phyloP scores from a whole-genome alignment of 1,284 basidiomycete genomes.

The Bjerkandera adusta region DNA sequence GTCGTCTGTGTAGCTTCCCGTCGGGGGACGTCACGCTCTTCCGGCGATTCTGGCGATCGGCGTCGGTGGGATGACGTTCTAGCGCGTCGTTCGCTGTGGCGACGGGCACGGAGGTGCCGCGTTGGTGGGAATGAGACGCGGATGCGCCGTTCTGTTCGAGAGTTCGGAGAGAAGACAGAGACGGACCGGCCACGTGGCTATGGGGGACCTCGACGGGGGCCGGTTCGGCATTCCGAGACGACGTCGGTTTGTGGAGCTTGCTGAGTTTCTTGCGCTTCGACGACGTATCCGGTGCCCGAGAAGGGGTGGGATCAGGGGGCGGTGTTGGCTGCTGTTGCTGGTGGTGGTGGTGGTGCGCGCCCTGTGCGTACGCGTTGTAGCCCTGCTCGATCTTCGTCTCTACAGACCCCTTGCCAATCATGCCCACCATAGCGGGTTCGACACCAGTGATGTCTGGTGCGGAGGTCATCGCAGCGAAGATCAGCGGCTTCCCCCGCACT shows the following conservation, averaged over 20 bases:
- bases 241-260: conserved; percentile 22
- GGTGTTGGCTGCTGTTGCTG: conserved; percentile 7
- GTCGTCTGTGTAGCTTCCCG: conserved; percentile 19
- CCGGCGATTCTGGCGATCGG: conserved; percentile 1
- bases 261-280: conserved; percentile 20
- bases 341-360: not conserved
- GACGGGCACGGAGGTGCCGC: not conserved
- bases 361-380: conserved; percentile 6
- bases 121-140: not conserved
- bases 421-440: conserved; percentile 16
- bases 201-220: conserved; percentile 2
- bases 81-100: not conserved
- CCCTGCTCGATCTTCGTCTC: conserved; percentile 7
- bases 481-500: conserved; percentile 28
- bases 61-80: not conserved
- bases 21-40: not conserved
- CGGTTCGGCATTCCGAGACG: conserved; percentile 13
- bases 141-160: not conserved
- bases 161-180: not conserved
- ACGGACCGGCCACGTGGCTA: not conserved
- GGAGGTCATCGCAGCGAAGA: conserved; percentile 29
- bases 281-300: not conserved
- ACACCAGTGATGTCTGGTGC: conserved; percentile 14
- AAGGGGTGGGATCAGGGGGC: conserved; percentile 9
- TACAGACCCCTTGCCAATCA: conserved; percentile 10